Conservation (phyloP, 345 rosid species). For the Eucalyptus decipiens region DNA sequence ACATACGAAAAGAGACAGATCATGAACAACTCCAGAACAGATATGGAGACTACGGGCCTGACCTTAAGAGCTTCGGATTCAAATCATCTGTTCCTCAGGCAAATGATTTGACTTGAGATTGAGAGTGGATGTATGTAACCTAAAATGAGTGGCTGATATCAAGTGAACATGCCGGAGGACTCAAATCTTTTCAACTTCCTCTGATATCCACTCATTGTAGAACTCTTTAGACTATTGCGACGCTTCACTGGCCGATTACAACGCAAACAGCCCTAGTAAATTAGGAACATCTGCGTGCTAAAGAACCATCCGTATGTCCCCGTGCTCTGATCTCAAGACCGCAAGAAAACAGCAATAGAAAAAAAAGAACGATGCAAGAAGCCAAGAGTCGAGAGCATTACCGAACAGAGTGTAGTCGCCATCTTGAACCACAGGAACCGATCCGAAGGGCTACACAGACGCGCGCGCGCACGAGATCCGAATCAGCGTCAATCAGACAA, state of each 20-base stretch:
- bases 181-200: background rate
- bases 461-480: background rate
- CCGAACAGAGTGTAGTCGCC: too few species aligned
- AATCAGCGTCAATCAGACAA: background rate
- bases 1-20: background rate
- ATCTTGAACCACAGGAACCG: too few species aligned
- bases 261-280: too few species aligned
- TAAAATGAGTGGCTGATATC: background rate
- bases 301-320: too few species aligned
- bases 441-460: too few species aligned
- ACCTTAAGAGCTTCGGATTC: background rate
- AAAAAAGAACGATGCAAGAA: too few species aligned
- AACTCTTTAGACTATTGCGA: background rate
- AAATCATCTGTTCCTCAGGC: background rate
- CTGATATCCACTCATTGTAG: background rate
- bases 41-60: background rate
- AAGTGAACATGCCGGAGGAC: background rate
- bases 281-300: too few species aligned
- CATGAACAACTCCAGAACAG: background rate
- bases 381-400: too few species aligned
- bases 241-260: background rate
- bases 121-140: background rate
- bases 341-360: too few species aligned
- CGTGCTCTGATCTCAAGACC: too few species aligned
- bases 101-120: background rate